Evolutionary conservation across 208 protist genomes (phyloP).

Genomic region (Trypanosoma avium): DNA sequence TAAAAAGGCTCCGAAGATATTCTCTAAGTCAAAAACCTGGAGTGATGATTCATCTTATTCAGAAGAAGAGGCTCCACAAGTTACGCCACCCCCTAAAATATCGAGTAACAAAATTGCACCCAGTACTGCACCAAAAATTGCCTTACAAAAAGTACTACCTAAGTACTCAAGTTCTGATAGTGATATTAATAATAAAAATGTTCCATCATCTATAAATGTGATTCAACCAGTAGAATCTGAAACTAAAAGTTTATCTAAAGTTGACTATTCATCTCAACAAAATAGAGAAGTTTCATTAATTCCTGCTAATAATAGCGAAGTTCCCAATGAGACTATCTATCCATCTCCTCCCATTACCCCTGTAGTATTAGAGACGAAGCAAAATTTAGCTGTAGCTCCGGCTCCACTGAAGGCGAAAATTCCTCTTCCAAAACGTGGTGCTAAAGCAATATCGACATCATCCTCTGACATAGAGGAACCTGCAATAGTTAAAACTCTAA

Average conservation of each 20-base stretch:
- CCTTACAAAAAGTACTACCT: background rate
- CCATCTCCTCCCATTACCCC: no score
- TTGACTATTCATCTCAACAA: background rate
- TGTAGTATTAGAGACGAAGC: background rate
- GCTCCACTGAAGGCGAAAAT: background rate
- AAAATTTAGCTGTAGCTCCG: background rate
- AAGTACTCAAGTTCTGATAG: background rate
- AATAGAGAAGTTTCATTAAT: background rate
- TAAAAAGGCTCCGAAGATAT: background rate
- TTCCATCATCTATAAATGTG: background rate
- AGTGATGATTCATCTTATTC: slow-evolving; percentile 11
- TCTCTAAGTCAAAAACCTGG: background rate
- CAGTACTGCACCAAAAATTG: background rate
- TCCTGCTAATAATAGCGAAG: background rate
- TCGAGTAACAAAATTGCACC: background rate
- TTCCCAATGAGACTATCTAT: no score
- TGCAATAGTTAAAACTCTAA: background rate
- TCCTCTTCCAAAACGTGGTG: slow-evolving; percentile 25
- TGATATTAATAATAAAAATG: background rate
- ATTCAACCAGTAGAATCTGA: no score
- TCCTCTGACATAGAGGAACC: slow-evolving; percentile 26
- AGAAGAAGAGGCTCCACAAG: background rate
- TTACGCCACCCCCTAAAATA: background rate
- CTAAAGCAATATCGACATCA: slow-evolving; percentile 45
- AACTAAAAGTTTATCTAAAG: background rate